These are phyloP conservation scores for Blastobotrys serpentis DNA, from an alignment of 1,139 yeast species.

Conservation along the genomic window DNA sequence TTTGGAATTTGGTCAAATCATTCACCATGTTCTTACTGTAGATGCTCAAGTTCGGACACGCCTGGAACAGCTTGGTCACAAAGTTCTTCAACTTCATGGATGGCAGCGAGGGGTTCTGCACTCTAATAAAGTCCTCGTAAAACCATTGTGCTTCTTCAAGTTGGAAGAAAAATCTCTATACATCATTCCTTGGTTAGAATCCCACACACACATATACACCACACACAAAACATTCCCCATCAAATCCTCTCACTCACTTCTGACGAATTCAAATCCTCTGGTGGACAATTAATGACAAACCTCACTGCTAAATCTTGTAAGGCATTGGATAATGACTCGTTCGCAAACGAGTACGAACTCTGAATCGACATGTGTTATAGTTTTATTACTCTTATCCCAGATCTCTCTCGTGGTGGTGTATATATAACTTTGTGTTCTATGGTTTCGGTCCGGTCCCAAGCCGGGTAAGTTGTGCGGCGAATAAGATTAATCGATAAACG, in stretches of 20 bases:
- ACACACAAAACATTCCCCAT: too few relatives aligned
- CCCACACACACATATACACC: too few relatives aligned
- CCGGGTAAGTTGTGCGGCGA: not conserved
- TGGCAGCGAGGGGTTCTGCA: constrained; percentile 74
- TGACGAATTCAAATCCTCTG: constrained; percentile 80
- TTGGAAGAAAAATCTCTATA: constrained; percentile 75
- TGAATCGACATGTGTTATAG: constrained; percentile 29
- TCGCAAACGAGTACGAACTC: constrained; percentile 28
- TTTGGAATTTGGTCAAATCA: constrained; percentile 53
- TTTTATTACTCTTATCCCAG: not conserved
- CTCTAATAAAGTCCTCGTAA: constrained; percentile 80
- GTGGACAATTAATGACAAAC: constrained; percentile 87
- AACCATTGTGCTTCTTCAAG: constrained; percentile 99
- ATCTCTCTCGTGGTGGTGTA: not conserved
- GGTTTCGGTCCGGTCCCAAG: not conserved
- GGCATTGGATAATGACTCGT: constrained; percentile 62
- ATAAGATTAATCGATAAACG: too few relatives aligned
- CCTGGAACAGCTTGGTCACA: constrained; percentile 65
- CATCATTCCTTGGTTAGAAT: not conserved
- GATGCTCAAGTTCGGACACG: constrained; percentile 65
- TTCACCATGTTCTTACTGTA: constrained; percentile 30
- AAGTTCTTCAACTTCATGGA: constrained; percentile 77
- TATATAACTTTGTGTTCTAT: not conserved
- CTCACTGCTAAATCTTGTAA: constrained; percentile 87
- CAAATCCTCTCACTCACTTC: too few relatives aligned